Evolutionary conservation across 2,329 filamentous ascomycete genomes (phyloP), one percentile per base, ranked within the genome.

Genomic region (Incumbomyces delicatus): DNA sequence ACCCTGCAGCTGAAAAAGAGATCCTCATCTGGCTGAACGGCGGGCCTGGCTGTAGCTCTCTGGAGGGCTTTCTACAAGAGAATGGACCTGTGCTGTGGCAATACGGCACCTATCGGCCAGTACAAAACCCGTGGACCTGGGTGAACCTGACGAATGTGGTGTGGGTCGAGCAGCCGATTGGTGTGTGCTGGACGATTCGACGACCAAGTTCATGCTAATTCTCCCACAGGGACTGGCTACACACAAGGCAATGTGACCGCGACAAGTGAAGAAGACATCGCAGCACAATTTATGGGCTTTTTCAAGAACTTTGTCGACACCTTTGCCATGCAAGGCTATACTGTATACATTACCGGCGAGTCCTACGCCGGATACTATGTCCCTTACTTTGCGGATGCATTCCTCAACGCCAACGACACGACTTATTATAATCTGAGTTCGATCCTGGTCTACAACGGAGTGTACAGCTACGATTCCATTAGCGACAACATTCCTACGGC

Each of bases 21-120:
- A 63, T 65, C 44, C n/a, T 57, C 41, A 50, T 53, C 12, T 58
- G 56, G 56, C 70, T 98, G 48, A 98, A 98, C 62, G 94, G 92
- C 44, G 94, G 92, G 0, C 92, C 92, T 1, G 92, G 94, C 20
- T 98, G 92, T 67, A 95, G 87, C 65, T 96, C 90, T 20, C 87
- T 95, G 29, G 58, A 62, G 50, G 63, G 62, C 2, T 60, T 65
- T 32, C 53, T 63, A 36, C 57, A 63, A 48, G 63, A 65, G 44
- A 65, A 65, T 38, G 63, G 63, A 2, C 59, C 57, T 1, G 59
- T 65, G 32, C 49, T 60, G 10, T 61, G 59, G 63, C 52, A 57
- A 41, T 52, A 55, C 32, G 62, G 62, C 14, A 58, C 47, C 38
- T 59, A 47, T 56, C 54, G 31, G 41, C 60, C 56, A 44, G 59